phyloP scores from a whole-genome alignment of 2,329 filamentous ascomycete genomes.

The Penicillium freii region DNA sequence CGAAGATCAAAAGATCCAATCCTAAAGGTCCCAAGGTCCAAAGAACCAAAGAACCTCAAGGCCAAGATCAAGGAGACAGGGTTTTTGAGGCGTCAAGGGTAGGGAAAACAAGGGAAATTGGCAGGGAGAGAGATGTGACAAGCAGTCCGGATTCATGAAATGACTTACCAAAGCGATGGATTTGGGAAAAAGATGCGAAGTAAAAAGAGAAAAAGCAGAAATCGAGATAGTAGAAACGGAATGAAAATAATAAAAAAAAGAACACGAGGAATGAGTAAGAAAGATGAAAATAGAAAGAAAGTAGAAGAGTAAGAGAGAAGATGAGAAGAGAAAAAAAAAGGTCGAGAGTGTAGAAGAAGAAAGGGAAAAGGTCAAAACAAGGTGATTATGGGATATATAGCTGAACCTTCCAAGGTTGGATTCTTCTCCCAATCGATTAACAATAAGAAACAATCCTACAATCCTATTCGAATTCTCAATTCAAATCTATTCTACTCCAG shows the following conservation, averaged over 20 bases:
- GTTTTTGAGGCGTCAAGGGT: neutral
- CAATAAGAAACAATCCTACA: neutral
- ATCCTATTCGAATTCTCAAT: neutral
- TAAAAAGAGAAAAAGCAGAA: neutral
- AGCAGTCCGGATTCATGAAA: neutral
- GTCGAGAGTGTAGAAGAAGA: neutral
- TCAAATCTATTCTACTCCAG: neutral
- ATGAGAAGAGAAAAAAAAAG: neutral
- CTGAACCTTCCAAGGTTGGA: neutral
- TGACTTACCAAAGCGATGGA: conserved; percentile 5
- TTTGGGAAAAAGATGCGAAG: neutral
- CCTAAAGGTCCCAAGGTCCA: neutral
- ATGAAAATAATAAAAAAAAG: too few relatives aligned
- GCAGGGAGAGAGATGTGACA: neutral
- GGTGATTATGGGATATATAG: conserved; percentile 1
- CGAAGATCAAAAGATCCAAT: neutral
- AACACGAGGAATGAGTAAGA: neutral
- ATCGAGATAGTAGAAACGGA: neutral
- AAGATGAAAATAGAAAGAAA: neutral
- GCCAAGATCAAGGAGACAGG: conserved; percentile 3
- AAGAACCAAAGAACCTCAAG: neutral
- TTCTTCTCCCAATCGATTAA: neutral
- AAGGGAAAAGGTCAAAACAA: conserved; percentile 10
- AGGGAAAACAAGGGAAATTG: neutral
- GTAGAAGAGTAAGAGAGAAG: neutral